A percentile compares a stretch with the other conserved stretches of the same genome.
Conservation (phyloP, 768 basidiomycete species). For the Kwoniella heveanensis region DNA sequence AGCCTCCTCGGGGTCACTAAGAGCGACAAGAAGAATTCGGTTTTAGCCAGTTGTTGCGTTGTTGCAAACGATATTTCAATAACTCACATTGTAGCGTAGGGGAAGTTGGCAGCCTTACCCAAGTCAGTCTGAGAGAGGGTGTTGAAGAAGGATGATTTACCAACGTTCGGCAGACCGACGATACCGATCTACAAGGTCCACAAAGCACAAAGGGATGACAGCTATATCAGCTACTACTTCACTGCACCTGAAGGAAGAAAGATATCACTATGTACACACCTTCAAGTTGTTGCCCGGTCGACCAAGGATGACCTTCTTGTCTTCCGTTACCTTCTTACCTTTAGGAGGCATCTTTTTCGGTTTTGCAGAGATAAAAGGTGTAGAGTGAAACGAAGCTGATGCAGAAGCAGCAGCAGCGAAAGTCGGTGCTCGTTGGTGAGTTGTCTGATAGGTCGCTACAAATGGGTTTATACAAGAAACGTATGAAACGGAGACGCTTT, state of each 20-base stretch:
- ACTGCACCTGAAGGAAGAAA: background rate
- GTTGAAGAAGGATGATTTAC: conserved; percentile 96
- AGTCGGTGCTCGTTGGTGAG: background rate
- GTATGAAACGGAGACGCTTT: conserved; percentile 3
- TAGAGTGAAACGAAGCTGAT: conserved; percentile 10
- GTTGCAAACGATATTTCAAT: background rate
- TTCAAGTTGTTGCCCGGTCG: conserved; percentile 89
- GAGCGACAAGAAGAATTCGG: conserved; percentile 42
- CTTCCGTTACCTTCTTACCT: conserved; percentile 67
- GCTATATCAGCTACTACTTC: background rate
- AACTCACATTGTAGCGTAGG: conserved; percentile 63
- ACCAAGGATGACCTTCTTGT: conserved; percentile 86
- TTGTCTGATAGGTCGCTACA: background rate
- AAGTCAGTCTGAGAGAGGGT: conserved; percentile 78
- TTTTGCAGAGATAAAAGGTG: conserved; percentile 25
- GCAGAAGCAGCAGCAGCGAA: conserved; percentile 2
- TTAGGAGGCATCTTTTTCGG: conserved; percentile 80
- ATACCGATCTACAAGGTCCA: conserved; percentile 78
- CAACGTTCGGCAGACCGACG: conserved; percentile 75
- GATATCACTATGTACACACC: conserved; percentile 28
- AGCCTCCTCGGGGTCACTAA: conserved; percentile 82
- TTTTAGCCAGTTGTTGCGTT: background rate
- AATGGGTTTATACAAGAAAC: conserved; percentile 6
- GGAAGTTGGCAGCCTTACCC: conserved; percentile 95
- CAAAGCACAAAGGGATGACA: background rate